These are phyloP conservation scores for Cryptococcus sp. DNA, from an alignment of 1,284 basidiomycete species.

Conservation along the genomic window DNA sequence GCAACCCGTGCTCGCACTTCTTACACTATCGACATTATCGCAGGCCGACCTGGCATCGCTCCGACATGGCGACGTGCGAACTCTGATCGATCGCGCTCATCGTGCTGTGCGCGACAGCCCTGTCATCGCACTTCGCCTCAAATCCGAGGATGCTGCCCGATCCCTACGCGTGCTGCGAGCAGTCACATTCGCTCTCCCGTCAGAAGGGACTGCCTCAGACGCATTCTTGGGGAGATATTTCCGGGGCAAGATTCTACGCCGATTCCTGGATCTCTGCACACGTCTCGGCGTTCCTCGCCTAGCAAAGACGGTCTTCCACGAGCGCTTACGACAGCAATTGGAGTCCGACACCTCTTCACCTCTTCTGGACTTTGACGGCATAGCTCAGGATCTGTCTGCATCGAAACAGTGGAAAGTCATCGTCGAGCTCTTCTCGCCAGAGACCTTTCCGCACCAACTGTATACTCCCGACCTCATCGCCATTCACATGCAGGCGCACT, in stretches of 20 bases:
- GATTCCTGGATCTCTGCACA: slow-evolving; percentile 13
- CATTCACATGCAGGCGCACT: slow-evolving; percentile 31
- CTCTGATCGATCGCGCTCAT: slow-evolving; percentile 5
- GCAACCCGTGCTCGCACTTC: slow-evolving; percentile 21
- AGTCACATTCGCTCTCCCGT: slow-evolving; percentile 14
- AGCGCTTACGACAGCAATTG: slow-evolving; percentile 15
- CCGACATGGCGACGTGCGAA: slow-evolving; percentile 12
- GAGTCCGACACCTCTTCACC: slow-evolving; percentile 1
- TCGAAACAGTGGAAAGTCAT: slow-evolving; percentile 24
- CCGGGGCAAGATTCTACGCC: slow-evolving; percentile 7
- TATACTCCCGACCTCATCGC: slow-evolving; percentile 24
- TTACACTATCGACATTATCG: slow-evolving; percentile 24
- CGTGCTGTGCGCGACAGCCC: slow-evolving; percentile 6
- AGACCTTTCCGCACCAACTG: slow-evolving; percentile 16
- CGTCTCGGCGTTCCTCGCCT: slow-evolving; percentile 9
- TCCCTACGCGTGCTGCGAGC: slow-evolving; percentile 15
- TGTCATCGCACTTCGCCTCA: slow-evolving; percentile 6
- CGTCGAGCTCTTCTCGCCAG: slow-evolving; percentile 23
- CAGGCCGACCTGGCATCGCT: slow-evolving; percentile 47
- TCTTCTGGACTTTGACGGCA: slow-evolving; percentile 12
- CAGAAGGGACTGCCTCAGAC: slow-evolving; percentile 1
- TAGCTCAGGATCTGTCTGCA: slow-evolving; percentile 22
- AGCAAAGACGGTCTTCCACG: slow-evolving; percentile 18
- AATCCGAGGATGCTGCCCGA: slow-evolving; percentile 9
- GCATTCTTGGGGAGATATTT: slow-evolving; percentile 14